These are phyloP conservation scores for Thelonectria blattea DNA, from an alignment of 2,329 filamentous ascomycete species.

Conservation along the genomic window DNA sequence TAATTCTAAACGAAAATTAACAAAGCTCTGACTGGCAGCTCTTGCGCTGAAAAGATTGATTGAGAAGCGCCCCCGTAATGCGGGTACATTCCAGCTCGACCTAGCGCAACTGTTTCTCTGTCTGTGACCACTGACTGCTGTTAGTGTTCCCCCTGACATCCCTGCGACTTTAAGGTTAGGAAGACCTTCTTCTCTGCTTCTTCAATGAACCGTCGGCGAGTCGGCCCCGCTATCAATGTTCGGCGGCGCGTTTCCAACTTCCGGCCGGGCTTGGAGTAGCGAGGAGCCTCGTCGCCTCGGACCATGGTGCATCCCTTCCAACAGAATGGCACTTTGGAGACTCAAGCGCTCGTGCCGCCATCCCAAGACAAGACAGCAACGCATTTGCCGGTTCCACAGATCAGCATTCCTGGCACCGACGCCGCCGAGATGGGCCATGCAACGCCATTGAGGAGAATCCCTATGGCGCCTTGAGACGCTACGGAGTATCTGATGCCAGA, in stretches of 20 bases:
- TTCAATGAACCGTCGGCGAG: conserved; percentile 15
- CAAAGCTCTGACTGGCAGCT: conserved; percentile 4
- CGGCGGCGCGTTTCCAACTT: conserved; percentile 31
- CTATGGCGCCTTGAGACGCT: conserved; percentile 6
- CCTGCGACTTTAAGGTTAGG: conserved; percentile 20
- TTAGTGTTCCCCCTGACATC: conserved; percentile 1
- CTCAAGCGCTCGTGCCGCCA: conserved; percentile 35
- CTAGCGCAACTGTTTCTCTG: conserved; percentile 6
- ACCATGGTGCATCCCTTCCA: conserved; percentile 17
- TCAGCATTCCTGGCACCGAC: conserved; percentile 1
- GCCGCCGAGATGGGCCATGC: background rate
- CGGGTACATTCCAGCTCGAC: conserved; percentile 8
- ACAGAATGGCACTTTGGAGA: conserved; percentile 18
- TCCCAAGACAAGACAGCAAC: conserved; percentile 8
- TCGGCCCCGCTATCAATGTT: conserved; percentile 33
- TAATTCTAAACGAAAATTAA: conserved; percentile 16
- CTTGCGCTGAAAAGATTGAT: conserved; percentile 13
- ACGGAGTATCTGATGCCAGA: conserved; percentile 23
- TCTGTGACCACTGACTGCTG: background rate
- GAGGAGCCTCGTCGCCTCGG: conserved; percentile 1
- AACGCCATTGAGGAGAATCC: background rate
- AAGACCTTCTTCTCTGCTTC: conserved; percentile 11
- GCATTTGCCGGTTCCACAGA: conserved; percentile 8
- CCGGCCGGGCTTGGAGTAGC: conserved; percentile 26
- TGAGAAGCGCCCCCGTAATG: conserved; percentile 9